Evolutionary conservation across 2,329 filamentous ascomycete genomes (phyloP).

Genomic region (Dothistroma septosporum): DNA sequence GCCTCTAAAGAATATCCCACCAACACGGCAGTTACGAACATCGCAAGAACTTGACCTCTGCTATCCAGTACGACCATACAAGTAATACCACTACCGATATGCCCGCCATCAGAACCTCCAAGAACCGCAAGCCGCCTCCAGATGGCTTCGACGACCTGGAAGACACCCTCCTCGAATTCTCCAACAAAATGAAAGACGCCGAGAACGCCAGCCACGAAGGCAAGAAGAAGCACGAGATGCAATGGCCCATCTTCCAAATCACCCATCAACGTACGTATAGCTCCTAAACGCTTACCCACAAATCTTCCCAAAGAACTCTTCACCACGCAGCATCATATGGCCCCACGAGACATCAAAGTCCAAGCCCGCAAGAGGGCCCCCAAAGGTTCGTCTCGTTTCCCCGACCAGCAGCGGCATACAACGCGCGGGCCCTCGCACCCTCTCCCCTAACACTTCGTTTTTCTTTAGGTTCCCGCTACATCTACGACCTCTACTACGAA

Average conservation of each 20-base stretch:
- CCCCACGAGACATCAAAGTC: background rate
- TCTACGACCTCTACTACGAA: slow-evolving; percentile 97
- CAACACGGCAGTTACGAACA: no score
- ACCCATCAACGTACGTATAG: slow-evolving; percentile 71
- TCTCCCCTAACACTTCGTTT: slow-evolving; percentile 18
- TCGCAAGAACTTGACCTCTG: no score
- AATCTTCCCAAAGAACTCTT: no score
- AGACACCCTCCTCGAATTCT: slow-evolving; percentile 77
- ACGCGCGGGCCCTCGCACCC: slow-evolving; percentile 3
- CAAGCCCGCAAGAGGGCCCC: slow-evolving; percentile 17
- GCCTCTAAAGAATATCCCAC: no score
- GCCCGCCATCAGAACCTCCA: slow-evolving; percentile 72
- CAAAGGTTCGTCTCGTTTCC: slow-evolving; percentile 34
- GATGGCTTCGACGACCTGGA: slow-evolving; percentile 86
- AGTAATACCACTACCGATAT: slow-evolving; percentile 43
- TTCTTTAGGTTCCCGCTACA: slow-evolving; percentile 65
- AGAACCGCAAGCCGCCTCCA: slow-evolving; percentile 76
- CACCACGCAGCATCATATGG: no score
- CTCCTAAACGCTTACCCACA: background rate
- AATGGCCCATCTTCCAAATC: slow-evolving; percentile 98
- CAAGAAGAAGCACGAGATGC: slow-evolving; percentile 83
- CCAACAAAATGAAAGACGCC: slow-evolving; percentile 91
- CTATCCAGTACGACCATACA: slow-evolving; percentile 43
- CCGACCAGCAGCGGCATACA: slow-evolving; percentile 20
- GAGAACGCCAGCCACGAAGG: slow-evolving; percentile 78